A percentile compares a stretch with the other conserved stretches of the same genome.
These are phyloP conservation scores for Leccinum obscurum DNA, from an alignment of 768 basidiomycete genomes.

Conservation along the genomic window DNA sequence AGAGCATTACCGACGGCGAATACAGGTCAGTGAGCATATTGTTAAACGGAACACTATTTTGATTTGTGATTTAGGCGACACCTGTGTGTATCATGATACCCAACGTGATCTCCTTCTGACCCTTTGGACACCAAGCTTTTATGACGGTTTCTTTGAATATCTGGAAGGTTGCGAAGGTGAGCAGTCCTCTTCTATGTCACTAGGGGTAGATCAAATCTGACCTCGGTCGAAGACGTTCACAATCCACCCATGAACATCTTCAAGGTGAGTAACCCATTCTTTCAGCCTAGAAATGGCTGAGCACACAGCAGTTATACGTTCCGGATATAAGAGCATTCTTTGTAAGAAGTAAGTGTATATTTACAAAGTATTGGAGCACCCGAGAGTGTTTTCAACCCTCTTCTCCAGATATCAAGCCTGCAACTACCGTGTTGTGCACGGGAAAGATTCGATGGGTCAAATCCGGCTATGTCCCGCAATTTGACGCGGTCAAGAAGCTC, in stretches of 20 bases:
- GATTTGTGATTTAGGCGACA: not conserved
- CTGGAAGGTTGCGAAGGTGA: not conserved
- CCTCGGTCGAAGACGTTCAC: not conserved
- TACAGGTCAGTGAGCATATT: slow-evolving; percentile 30
- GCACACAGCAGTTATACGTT: not conserved
- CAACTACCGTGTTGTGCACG: not conserved
- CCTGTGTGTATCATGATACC: not conserved
- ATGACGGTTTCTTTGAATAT: not conserved
- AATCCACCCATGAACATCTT: not conserved
- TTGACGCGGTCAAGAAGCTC: not conserved
- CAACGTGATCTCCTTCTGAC: not conserved
- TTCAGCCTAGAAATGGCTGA: not conserved
- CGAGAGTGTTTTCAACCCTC: not conserved
- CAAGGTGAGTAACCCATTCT: not conserved
- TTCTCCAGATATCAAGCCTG: not conserved
- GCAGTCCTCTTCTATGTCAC: not conserved
- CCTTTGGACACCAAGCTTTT: not conserved
- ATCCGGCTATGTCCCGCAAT: not conserved
- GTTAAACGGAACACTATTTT: not conserved
- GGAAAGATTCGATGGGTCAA: not conserved
- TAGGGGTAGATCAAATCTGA: not conserved
- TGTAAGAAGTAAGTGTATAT: not conserved
- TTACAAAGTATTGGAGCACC: not conserved
- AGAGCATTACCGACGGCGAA: slow-evolving; percentile 45
- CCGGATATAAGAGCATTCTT: not conserved